Evolutionary conservation across 768 basidiomycete genomes (phyloP).

Genomic region (Inosperma sp.): DNA sequence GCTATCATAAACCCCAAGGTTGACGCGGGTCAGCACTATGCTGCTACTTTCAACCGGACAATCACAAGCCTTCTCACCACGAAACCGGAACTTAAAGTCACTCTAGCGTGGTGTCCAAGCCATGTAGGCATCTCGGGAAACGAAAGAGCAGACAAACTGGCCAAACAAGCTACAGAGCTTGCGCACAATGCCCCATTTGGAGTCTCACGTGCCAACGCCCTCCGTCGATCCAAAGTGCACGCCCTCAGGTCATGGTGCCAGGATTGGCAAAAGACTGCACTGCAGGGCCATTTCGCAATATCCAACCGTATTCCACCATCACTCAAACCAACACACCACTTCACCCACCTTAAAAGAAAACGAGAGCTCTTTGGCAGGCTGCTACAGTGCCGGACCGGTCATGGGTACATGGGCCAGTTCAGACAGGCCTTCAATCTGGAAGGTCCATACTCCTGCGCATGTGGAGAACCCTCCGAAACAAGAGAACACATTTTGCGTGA

Average conservation of each 20-base stretch:
- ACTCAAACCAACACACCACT: slow-evolving; percentile 12
- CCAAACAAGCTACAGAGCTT: slow-evolving; percentile 19
- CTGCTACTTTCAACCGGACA: slow-evolving; percentile 14
- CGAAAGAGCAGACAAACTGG: slow-evolving; percentile 22
- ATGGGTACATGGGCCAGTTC: slow-evolving; percentile 27
- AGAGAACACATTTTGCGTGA: too few species aligned
- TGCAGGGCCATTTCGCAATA: slow-evolving; percentile 10
- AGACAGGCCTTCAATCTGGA: slow-evolving; percentile 15
- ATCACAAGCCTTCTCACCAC: slow-evolving; percentile 13
- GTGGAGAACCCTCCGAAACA: slow-evolving; percentile 20
- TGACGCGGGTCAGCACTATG: slow-evolving; percentile 17
- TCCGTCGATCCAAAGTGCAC: slow-evolving; percentile 9
- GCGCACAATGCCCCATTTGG: not conserved
- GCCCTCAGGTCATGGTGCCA: slow-evolving; percentile 12
- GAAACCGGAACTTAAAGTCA: slow-evolving; percentile 3
- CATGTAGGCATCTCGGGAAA: slow-evolving; percentile 20
- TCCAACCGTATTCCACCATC: slow-evolving; percentile 17
- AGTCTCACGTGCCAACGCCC: slow-evolving; percentile 14
- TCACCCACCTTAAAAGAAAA: slow-evolving; percentile 4
- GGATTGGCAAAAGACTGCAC: slow-evolving; percentile 15
- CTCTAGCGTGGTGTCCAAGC: slow-evolving; percentile 22
- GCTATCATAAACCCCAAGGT: slow-evolving; percentile 19
- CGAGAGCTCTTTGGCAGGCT: slow-evolving; percentile 24
- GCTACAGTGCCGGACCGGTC: slow-evolving; percentile 25
- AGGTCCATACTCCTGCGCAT: slow-evolving; percentile 25